Conservation (phyloP, 495 filamentous ascomycete genomes). For the Cercophora samala region DNA sequence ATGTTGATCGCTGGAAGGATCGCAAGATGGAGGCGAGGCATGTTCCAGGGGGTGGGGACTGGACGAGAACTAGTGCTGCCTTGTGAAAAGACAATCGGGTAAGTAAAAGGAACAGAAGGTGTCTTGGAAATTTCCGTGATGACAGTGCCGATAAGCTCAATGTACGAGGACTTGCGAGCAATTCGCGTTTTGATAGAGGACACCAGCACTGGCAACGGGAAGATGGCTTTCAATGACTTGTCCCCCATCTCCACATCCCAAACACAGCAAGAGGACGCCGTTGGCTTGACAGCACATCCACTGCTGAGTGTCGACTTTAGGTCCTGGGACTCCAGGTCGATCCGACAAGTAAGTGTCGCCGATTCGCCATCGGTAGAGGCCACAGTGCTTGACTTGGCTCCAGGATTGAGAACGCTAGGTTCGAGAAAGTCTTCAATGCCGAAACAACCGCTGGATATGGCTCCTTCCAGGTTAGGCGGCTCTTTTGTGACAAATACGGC, state of each 20-base stretch:
- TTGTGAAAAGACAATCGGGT: background rate
- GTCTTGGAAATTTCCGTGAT: background rate
- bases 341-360: constrained; percentile 18
- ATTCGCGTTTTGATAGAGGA: background rate
- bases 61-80: background rate
- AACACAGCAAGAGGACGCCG: background rate
- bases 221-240: background rate
- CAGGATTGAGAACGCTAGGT: background rate
- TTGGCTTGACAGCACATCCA: background rate
- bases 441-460: background rate
- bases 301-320: background rate
- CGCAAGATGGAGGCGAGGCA: background rate
- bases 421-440: background rate
- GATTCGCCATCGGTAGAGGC: background rate
- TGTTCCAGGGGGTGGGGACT: background rate
- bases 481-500: constrained; percentile 37
- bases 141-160: background rate
- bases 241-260: background rate
- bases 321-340: constrained; percentile 4
- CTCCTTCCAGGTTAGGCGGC: background rate
- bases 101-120: background rate
- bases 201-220: background rate
- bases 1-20: constrained; percentile 1
- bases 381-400: background rate
- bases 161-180: background rate